Evolutionary conservation across 2,329 filamentous ascomycete genomes (phyloP).

Genomic region (Calonectria pauciramosa): DNA sequence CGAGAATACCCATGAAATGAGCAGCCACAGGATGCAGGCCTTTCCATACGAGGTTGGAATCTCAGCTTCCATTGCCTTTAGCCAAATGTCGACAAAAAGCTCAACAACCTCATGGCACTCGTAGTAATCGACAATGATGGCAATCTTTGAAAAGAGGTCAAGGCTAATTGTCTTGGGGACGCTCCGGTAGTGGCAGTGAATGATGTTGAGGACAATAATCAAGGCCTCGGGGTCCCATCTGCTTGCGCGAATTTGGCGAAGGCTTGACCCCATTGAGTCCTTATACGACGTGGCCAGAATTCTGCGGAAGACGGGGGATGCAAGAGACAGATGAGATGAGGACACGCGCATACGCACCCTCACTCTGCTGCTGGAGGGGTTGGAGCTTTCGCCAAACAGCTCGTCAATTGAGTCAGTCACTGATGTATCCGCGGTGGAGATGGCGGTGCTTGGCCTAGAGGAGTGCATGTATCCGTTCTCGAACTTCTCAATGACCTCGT

Average conservation of each 20-base stretch:
- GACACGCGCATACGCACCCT: constrained; percentile 13
- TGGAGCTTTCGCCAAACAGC: not conserved
- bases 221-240: constrained; percentile 48
- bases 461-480: not conserved
- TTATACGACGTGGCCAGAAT: constrained; percentile 26
- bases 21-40: constrained; percentile 21
- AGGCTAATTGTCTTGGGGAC: constrained; percentile 38
- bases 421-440: not conserved
- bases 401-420: not conserved
- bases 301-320: constrained; percentile 44
- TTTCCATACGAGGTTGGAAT: constrained; percentile 11
- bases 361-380: not conserved
- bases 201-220: constrained; percentile 45
- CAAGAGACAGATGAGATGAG: constrained; percentile 50
- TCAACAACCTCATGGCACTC: constrained; percentile 45
- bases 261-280: not conserved
- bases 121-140: constrained; percentile 49
- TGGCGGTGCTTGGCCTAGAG: not conserved
- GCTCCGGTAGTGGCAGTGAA: constrained; percentile 43
- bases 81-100: constrained; percentile 30
- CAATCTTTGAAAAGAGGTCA: constrained; percentile 45
- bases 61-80: not conserved
- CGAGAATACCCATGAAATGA: constrained; percentile 37
- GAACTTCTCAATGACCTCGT: not conserved
- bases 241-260: constrained; percentile 24